Percentiles rank a stretch among this genome's conserved stretches.
These are phyloP conservation scores for Erodium trifolium DNA, from an alignment of 441 rosid genomes.

Conservation along the genomic window DNA sequence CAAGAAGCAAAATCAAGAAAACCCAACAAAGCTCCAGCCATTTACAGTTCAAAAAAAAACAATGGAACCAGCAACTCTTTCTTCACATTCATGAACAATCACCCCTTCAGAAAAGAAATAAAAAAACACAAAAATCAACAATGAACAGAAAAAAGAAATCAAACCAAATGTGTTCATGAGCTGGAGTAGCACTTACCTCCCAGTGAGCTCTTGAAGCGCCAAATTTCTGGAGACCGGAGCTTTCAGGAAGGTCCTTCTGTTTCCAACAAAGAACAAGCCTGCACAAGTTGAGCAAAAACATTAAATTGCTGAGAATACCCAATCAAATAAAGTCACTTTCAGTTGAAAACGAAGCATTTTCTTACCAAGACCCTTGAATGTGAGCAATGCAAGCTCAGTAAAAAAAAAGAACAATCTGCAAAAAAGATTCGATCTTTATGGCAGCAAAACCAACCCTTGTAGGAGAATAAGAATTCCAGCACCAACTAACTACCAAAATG, in stretches of 20 bases:
- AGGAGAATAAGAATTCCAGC: conserved; percentile 5
- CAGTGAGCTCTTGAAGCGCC: conserved; percentile 15
- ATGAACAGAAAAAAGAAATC: conserved; percentile 13
- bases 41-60: conserved; percentile 6
- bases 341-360: conserved; percentile 29
- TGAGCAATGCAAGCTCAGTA: conserved; percentile 35
- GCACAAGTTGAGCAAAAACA: conserved; percentile 25
- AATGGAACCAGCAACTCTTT: conserved; percentile 11
- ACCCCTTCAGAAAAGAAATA: background rate
- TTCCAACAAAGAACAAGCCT: conserved; percentile 24
- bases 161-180: conserved; percentile 14
- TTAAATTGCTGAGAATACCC: conserved; percentile 31
- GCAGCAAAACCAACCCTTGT: conserved; percentile 14
- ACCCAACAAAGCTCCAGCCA: conserved; percentile 14
- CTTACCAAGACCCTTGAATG: conserved; percentile 37
- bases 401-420: conserved; percentile 15
- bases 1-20: conserved; percentile 13
- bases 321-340: conserved; percentile 31
- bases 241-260: conserved; percentile 23
- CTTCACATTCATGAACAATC: conserved; percentile 12
- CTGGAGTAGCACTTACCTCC: conserved; percentile 21
- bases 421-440: conserved; percentile 32
- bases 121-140: conserved; percentile 9
- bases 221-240: conserved; percentile 15
- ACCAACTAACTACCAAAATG: conserved; percentile 12